phyloP scores from a whole-genome alignment of 2,329 filamentous ascomycete species.

The Grosmannia serpens region DNA sequence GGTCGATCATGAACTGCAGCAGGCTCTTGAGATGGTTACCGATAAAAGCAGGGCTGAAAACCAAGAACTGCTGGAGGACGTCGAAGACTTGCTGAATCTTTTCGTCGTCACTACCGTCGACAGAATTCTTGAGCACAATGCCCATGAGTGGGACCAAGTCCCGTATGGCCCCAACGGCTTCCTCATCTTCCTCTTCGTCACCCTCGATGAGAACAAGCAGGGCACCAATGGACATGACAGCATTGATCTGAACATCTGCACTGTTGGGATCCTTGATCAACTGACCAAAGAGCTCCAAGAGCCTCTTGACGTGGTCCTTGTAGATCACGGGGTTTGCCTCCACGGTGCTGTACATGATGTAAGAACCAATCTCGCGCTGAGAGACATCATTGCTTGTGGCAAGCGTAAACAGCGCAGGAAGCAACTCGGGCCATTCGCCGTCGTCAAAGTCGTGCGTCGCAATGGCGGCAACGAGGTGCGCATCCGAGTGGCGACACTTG shows the following conservation, averaged over 20 bases:
- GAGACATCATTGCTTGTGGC: slow-evolving; percentile 62
- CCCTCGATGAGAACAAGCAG: slow-evolving; percentile 79
- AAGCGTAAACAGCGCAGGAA: slow-evolving; percentile 67
- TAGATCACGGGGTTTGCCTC: slow-evolving; percentile 82
- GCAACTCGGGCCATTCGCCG: slow-evolving; percentile 73
- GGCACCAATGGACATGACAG: slow-evolving; percentile 79
- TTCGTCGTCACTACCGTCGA: slow-evolving; percentile 73
- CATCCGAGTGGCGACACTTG: slow-evolving; percentile 73
- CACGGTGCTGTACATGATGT: slow-evolving; percentile 83
- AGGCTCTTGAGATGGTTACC: slow-evolving; percentile 81
- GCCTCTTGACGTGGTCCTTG: slow-evolving; percentile 64
- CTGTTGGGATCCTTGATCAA: slow-evolving; percentile 88
- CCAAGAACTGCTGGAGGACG: slow-evolving; percentile 90
- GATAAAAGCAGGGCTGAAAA: slow-evolving; percentile 76
- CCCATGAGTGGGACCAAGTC: slow-evolving; percentile 79
- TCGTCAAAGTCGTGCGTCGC: slow-evolving; percentile 78
- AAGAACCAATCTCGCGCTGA: slow-evolving; percentile 83
- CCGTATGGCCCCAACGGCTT: slow-evolving; percentile 65
- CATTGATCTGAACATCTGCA: slow-evolving; percentile 87
- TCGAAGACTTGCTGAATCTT: slow-evolving; percentile 85
- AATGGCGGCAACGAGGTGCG: slow-evolving; percentile 78
- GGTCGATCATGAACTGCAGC: slow-evolving; percentile 84
- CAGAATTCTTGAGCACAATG: slow-evolving; percentile 71
- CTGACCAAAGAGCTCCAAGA: slow-evolving; percentile 73
- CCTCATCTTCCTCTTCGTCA: slow-evolving; percentile 75